These are phyloP conservation scores for Colletotrichum navitas DNA, from an alignment of 2,329 filamentous ascomycete genomes.

Conservation along the genomic window DNA sequence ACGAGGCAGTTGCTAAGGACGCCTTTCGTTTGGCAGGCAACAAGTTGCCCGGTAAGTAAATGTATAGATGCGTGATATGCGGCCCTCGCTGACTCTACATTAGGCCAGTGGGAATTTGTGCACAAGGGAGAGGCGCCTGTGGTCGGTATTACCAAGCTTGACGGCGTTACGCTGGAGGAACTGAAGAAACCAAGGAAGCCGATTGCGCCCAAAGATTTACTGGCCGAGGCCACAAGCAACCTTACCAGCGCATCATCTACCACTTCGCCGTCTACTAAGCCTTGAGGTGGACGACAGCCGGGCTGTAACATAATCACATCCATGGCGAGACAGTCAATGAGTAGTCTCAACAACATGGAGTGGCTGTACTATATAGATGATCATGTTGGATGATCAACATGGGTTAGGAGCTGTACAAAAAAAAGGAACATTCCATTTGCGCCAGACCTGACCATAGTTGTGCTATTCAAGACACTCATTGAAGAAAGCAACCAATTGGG, in stretches of 20 bases:
- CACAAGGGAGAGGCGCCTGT: constrained; percentile 90
- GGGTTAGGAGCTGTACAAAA: constrained; percentile 19
- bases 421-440: not conserved
- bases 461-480: not conserved
- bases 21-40: constrained; percentile 94
- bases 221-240: constrained; percentile 51
- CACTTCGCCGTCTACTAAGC: constrained; percentile 50
- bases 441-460: not conserved
- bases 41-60: constrained; percentile 85
- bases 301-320: constrained; percentile 28
- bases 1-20: constrained; percentile 94
- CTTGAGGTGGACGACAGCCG: constrained; percentile 8
- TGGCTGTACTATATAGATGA: constrained; percentile 40
- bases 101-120: constrained; percentile 91
- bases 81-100: constrained; percentile 43
- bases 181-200: constrained; percentile 84
- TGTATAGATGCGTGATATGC: too few species aligned
- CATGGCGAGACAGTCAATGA: not conserved
- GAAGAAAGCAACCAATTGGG: not conserved
- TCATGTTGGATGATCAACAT: constrained; percentile 1
- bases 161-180: constrained; percentile 85
- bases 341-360: constrained; percentile 15
- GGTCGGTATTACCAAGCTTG: constrained; percentile 92
- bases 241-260: constrained; percentile 51
- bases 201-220: constrained; percentile 61